Percentiles rank a stretch among this genome's conserved stretches.
Evolutionary conservation across 352 stramenopile species (phyloP).

Genomic region (Achlya hypogyna): DNA sequence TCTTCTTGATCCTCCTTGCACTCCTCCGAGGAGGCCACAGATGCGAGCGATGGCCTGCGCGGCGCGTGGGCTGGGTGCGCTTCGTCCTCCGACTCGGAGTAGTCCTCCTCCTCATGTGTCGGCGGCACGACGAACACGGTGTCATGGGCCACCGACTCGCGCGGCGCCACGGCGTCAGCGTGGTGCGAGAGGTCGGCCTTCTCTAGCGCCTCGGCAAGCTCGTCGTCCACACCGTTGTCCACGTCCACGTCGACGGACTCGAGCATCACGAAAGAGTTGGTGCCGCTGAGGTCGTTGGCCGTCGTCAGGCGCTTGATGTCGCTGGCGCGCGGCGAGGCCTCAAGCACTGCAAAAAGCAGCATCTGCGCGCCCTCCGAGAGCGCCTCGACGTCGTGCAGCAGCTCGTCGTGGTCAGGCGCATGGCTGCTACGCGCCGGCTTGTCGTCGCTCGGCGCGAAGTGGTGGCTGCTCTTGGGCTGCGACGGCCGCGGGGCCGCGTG

Average conservation of each 20-base stretch:
- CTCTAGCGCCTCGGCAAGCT: slow-evolving; percentile 2
- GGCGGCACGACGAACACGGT: slow-evolving; percentile 12
- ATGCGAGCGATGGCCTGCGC: neutral
- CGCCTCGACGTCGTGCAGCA: neutral
- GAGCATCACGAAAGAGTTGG: slow-evolving; percentile 5
- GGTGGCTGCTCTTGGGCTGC: neutral
- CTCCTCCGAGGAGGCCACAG: neutral
- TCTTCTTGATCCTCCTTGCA: slow-evolving; percentile 1
- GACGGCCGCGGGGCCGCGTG: neutral
- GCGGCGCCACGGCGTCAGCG: neutral
- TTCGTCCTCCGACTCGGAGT: slow-evolving; percentile 19
- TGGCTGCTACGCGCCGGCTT: no score
- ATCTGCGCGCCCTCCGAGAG: slow-evolving; percentile 5
- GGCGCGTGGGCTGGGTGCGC: neutral
- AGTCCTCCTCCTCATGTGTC: slow-evolving; percentile 11
- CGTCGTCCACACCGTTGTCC: slow-evolving; percentile 7
- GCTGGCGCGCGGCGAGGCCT: neutral
- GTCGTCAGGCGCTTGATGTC: neutral
- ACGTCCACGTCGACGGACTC: slow-evolving; percentile 7
- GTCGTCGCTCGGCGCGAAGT: no score
- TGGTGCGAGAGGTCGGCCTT: slow-evolving; percentile 6
- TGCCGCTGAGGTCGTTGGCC: neutral
- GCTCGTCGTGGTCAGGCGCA: neutral
- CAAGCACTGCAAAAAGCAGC: slow-evolving; percentile 17
- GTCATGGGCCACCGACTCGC: neutral